Conservation (phyloP, 352 stramenopile species). For the Phytophthora melonis region DNA sequence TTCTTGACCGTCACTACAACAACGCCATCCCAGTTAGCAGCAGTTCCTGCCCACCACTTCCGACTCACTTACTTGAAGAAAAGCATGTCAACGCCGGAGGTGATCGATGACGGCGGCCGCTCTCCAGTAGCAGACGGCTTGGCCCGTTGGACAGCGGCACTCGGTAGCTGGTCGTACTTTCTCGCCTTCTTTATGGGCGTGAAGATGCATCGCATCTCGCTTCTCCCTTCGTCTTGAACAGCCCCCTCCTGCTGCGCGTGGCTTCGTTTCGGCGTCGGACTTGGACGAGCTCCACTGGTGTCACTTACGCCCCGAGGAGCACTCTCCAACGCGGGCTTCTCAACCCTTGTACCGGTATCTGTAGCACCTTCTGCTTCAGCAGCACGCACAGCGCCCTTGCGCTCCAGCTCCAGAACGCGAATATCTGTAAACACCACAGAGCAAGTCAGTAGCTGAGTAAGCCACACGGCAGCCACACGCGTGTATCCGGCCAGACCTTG, state of each 20-base stretch:
- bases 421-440: slow-evolving; percentile 50
- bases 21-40: slow-evolving; percentile 4
- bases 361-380: neutral
- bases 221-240: slow-evolving; percentile 10
- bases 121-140: slow-evolving; percentile 1
- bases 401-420: slow-evolving; percentile 57
- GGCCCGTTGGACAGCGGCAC: slow-evolving; percentile 1
- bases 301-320: neutral
- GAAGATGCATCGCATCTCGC: slow-evolving; percentile 53
- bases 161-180: slow-evolving; percentile 22
- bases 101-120: slow-evolving; percentile 34
- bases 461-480: neutral
- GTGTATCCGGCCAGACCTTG: slow-evolving; percentile 39
- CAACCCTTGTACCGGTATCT: neutral
- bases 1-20: slow-evolving; percentile 45
- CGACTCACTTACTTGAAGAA: slow-evolving; percentile 53
- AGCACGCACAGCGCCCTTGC: slow-evolving; percentile 27
- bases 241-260: slow-evolving; percentile 7
- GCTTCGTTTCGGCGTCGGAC: slow-evolving; percentile 10
- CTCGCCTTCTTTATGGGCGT: slow-evolving; percentile 63
- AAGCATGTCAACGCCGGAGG: slow-evolving; percentile 39
- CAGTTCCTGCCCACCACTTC: neutral
- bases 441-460: neutral
- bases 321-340: neutral
- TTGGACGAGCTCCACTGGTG: neutral